Evolutionary conservation across 768 basidiomycete species (phyloP), one percentile per base, ranked within the genome.

Genomic region (Sistotremastrum niveocremeum): DNA sequence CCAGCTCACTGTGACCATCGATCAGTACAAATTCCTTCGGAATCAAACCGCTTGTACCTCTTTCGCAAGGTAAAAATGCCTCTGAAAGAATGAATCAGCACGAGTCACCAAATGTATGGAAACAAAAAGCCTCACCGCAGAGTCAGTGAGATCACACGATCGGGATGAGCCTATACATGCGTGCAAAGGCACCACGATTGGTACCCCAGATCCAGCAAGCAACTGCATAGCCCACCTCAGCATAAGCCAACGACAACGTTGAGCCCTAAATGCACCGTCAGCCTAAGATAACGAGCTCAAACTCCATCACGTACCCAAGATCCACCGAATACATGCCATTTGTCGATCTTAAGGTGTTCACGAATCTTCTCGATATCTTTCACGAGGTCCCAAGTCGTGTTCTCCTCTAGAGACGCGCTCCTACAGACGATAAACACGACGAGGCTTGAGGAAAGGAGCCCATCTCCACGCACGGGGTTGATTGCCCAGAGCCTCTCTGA

Each of bases 251-350:
- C 4, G 86, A 73, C 7, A 97, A 71, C 3, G 91, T 93, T 4
- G 87, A 90, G 2, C 93, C 91, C 85, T 78, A 38, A 4, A 46
- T 39, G 37, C 1, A 33, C 6, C 11, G 33, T 12, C n/a, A 49
- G 9, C 7, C 38, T 42, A n/a, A 9, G 29, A 35, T 28, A 35
- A 4, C 41, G 42, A 37, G 31, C n/a, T 34, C 32, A 6, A 42
- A 39, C 32, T 10, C 4, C 42, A n/a, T 29, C 48, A 58, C 67
- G 42, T 52, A 83, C 84, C 90, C 91, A 94, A 42, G 83, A 87
- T 6, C 91, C 91, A 31, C 93, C 93, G 57, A 97, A 95, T 30
- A 95, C 86, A 47, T 93, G 80, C 91, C 90, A 95, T 57, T 78
- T 86, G 12, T 86, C 79, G 46, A 97, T 72, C 37, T 64, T 64